Evolutionary conservation across 2,329 filamentous ascomycete genomes (phyloP).

Genomic region (Dactylonectria macrodidyma): DNA sequence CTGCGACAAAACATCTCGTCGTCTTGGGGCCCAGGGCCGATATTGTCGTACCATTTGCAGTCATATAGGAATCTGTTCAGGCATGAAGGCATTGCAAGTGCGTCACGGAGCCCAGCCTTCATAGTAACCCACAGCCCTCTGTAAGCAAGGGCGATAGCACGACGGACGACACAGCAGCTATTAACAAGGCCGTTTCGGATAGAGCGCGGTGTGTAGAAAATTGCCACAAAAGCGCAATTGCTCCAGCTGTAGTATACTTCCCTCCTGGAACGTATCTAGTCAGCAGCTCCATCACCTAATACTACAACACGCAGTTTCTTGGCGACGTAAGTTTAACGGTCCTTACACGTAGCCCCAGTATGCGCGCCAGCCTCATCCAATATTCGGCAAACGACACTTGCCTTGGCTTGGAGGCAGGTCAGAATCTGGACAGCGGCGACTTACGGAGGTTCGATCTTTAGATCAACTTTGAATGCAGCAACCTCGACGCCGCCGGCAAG

Average conservation of each 20-base stretch:
- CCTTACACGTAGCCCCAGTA: no score
- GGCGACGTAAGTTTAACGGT: no score
- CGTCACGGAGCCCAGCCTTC: no score
- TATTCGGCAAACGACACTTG: neutral
- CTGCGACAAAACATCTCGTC: no score
- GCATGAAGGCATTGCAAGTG: no score
- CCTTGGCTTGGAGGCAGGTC: neutral
- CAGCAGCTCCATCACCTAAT: conserved; percentile 51
- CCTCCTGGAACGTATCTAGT: conserved; percentile 69
- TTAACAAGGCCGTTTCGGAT: conserved; percentile 61
- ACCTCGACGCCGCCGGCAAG: neutral
- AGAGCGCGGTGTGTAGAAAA: conserved; percentile 42
- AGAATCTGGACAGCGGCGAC: neutral
- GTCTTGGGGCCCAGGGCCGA: no score
- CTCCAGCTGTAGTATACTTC: conserved; percentile 48
- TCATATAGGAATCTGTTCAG: no score
- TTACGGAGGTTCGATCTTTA: conserved; percentile 10
- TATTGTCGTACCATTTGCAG: no score
- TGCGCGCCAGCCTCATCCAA: neutral
- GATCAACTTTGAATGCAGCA: conserved; percentile 15
- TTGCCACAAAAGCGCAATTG: conserved; percentile 51
- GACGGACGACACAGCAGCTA: conserved; percentile 68
- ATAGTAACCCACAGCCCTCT: no score
- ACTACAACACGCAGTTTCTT: no score
- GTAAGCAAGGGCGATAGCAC: no score